Conservation (phyloP, 306 rosid species). For the Inga oerstediana region DNA sequence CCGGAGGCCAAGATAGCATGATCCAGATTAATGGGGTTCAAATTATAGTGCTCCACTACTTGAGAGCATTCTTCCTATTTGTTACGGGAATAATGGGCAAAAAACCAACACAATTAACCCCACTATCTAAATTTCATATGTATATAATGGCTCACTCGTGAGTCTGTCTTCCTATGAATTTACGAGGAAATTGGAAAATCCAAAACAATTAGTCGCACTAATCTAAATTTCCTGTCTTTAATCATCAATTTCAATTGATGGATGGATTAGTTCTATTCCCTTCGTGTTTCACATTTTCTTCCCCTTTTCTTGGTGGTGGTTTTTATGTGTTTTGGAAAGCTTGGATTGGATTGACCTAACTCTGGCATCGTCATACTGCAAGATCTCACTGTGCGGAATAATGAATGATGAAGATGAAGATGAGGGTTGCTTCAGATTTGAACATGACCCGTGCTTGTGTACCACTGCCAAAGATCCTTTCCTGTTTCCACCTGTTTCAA, state of each 20-base stretch:
- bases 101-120: too few relatives aligned
- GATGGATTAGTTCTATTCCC: not conserved
- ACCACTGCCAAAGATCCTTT: conserved; percentile 48
- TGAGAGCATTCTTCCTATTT: too few relatives aligned
- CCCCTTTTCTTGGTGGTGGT: not conserved
- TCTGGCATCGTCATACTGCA: conserved; percentile 44
- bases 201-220: not conserved
- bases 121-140: too few relatives aligned
- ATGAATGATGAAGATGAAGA: not conserved
- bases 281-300: not conserved
- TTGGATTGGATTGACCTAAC: conserved; percentile 46
- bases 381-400: conserved; percentile 35
- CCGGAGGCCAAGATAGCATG: conserved; percentile 11
- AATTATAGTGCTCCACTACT: too few relatives aligned
- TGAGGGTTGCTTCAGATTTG: conserved; percentile 12
- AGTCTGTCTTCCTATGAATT: not conserved
- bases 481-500: not conserved
- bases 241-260: not conserved
- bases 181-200: not conserved
- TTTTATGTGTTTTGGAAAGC: not conserved
- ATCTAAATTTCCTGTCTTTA: not conserved
- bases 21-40: too few relatives aligned
- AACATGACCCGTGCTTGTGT: conserved; percentile 67
- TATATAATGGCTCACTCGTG: not conserved
- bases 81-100: too few relatives aligned